phyloP scores from a whole-genome alignment of 192 early-diverging fungal species.

The Backusella sp. region DNA sequence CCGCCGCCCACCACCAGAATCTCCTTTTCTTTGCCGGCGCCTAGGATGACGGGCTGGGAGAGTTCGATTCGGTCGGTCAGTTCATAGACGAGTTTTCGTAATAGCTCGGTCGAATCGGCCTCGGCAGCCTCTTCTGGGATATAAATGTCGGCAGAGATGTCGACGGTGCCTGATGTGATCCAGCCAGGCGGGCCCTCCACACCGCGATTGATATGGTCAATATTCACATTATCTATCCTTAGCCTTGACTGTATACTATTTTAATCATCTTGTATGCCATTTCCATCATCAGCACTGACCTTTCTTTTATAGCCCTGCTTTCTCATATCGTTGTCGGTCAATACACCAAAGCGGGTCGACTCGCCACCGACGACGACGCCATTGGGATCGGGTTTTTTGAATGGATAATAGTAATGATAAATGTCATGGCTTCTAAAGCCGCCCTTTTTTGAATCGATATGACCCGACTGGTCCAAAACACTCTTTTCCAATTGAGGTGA shows the following conservation, averaged over 20 bases:
- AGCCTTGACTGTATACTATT: slow-evolving; percentile 54
- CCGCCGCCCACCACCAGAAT: slow-evolving; percentile 43
- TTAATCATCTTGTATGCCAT: background rate
- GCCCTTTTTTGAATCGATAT: slow-evolving; percentile 24
- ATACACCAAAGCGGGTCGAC: slow-evolving; percentile 26
- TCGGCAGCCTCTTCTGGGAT: slow-evolving; percentile 55
- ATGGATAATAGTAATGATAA: slow-evolving; percentile 35
- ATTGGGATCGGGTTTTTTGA: slow-evolving; percentile 28
- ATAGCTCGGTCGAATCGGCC: slow-evolving; percentile 42
- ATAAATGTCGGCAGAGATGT: slow-evolving; percentile 70
- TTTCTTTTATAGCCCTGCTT: slow-evolving; percentile 39
- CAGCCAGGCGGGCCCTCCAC: slow-evolving; percentile 88
- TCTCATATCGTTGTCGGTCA: slow-evolving; percentile 37
- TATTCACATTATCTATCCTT: slow-evolving; percentile 85
- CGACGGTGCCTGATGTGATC: slow-evolving; percentile 89
- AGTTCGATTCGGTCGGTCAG: slow-evolving; percentile 71
- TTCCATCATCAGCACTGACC: slow-evolving; percentile 26
- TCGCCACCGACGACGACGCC: slow-evolving; percentile 39
- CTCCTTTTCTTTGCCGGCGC: slow-evolving; percentile 45
- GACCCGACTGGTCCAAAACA: slow-evolving; percentile 32
- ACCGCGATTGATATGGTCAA: slow-evolving; percentile 87
- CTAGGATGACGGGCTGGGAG: slow-evolving; percentile 46
- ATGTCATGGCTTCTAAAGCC: slow-evolving; percentile 36
- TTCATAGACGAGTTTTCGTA: slow-evolving; percentile 65
- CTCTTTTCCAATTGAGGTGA: slow-evolving; percentile 71